These are phyloP conservation scores for Penicillium sp. DNA, from an alignment of 2,329 filamentous ascomycete species.

Conservation along the genomic window DNA sequence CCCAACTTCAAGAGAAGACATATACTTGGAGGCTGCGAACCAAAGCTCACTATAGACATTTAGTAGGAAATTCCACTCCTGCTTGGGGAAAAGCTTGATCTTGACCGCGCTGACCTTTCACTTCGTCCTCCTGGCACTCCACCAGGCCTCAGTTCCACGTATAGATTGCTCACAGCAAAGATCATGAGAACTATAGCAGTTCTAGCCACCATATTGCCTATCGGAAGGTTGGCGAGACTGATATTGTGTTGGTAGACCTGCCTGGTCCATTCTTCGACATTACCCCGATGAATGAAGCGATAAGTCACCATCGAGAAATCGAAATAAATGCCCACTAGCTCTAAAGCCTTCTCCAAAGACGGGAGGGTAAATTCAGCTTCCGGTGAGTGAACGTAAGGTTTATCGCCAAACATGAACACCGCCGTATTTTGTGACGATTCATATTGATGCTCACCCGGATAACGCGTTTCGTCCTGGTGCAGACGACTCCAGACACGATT, in stretches of 20 bases:
- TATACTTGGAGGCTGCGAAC: constrained; percentile 41
- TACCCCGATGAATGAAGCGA: constrained; percentile 58
- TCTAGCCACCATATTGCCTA: constrained; percentile 46
- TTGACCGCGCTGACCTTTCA: constrained; percentile 28
- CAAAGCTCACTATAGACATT: constrained; percentile 33
- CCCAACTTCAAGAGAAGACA: constrained; percentile 51
- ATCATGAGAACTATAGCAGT: constrained; percentile 52
- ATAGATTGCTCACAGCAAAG: constrained; percentile 51
- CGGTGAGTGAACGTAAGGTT: constrained; percentile 45
- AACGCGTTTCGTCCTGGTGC: constrained; percentile 52
- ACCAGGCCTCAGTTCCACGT: constrained; percentile 44
- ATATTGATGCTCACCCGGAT: constrained; percentile 30
- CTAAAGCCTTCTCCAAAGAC: constrained; percentile 40
- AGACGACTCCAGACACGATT: constrained; percentile 69
- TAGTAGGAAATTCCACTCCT: not conserved
- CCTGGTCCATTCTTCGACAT: constrained; percentile 52
- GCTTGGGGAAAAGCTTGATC: not conserved
- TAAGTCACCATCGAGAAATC: constrained; percentile 63
- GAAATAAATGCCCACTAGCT: constrained; percentile 57
- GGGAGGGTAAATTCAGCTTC: constrained; percentile 42
- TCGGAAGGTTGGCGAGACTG: constrained; percentile 38
- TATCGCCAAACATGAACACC: constrained; percentile 54
- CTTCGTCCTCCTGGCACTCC: constrained; percentile 25
- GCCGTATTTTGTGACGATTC: constrained; percentile 45
- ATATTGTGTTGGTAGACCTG: constrained; percentile 43